Base-by-base conservation (phyloP, 2,329 filamentous ascomycete genomes). In the Diaporthe nobilis region DNA sequence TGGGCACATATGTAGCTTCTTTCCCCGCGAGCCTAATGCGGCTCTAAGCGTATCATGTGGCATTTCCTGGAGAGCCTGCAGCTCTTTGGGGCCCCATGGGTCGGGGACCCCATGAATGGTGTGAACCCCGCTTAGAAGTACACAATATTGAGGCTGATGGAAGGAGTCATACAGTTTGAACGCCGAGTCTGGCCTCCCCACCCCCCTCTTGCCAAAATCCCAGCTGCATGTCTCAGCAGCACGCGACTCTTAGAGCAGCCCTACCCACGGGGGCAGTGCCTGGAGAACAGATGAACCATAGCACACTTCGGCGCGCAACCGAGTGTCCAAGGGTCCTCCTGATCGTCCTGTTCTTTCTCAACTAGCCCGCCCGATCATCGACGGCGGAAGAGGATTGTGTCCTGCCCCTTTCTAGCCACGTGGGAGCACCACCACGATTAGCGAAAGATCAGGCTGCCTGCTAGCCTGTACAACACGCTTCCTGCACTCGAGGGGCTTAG, bases 21-120 rank as follows among this genome's bases (percentile, higher is more conserved):
- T 39, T 68, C 65, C 65, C 65, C 65, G 47, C 47, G 65, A 53
- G 4, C 15, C 65, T 68, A 68, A 68, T 68, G 65, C 65, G 34
- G 12, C 22, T 31, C 31, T 25, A 55, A 2, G 10, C 42, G 47
- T 39, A 68, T 68, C 65, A 68, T 68, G 65, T 51, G 65, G 47
- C 13, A 15, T 10, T 12, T 53, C 44, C 31, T 51, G 44, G 65
- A 34, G 65, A 68, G 65, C 31, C 22, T 68, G 65, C 65, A 68
- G 44, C 22, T 31, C 22, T 28, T 6, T n/a, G 47, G 65, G 65
- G 65, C 63, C 65, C 65, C 65, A 28, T 53, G 65, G 22, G 7
- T 28, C 20, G 47, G 65, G 28, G 47, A 4, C 47, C 65, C 47
- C 31, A 4, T 31, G 42, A 4, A 49, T 65, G 61, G 65, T 68